phyloP scores from a whole-genome alignment of 441 rosid species.

The Sinapis alba region DNA sequence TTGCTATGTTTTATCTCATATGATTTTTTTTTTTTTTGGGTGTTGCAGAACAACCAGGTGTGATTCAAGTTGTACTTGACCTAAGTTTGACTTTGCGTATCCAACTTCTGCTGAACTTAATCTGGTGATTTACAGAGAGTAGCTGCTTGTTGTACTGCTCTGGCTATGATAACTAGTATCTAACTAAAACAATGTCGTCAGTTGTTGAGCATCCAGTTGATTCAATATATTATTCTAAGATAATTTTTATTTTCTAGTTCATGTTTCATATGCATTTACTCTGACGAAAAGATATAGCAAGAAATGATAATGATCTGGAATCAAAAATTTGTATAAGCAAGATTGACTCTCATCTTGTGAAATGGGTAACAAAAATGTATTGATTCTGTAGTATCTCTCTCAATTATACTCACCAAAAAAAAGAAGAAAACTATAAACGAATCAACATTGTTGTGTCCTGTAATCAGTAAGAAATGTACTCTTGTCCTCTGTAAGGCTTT shows the following conservation, averaged over 20 bases:
- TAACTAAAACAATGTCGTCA: constrained; percentile 26
- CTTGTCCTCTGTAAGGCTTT: constrained; percentile 20
- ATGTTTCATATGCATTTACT: not conserved
- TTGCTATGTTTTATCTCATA: not conserved
- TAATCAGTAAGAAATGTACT: constrained; percentile 24
- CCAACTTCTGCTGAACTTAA: constrained; percentile 23
- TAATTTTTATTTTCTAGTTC: not conserved
- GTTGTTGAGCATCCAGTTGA: not conserved
- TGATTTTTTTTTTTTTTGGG: not conserved
- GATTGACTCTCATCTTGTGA: not conserved
- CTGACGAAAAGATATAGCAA: not conserved
- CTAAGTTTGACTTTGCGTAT: constrained; percentile 8
- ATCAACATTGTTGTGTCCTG: constrained; percentile 16
- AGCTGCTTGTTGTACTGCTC: constrained; percentile 22
- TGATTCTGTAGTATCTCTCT: not conserved
- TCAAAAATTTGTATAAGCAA: not conserved
- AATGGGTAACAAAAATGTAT: constrained; percentile 1
- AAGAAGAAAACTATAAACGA: constrained; percentile 4
- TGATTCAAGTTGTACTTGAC: constrained; percentile 63
- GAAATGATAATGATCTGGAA: not conserved
- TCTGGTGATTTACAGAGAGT: constrained; percentile 4
- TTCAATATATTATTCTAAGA: not conserved
- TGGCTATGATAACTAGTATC: not conserved
- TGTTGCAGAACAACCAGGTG: constrained; percentile 81
- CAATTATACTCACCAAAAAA: not conserved